These are phyloP conservation scores for Musa schizocarpa DNA, from an alignment of 176 grass and related monocot genomes.

Conservation along the genomic window DNA sequence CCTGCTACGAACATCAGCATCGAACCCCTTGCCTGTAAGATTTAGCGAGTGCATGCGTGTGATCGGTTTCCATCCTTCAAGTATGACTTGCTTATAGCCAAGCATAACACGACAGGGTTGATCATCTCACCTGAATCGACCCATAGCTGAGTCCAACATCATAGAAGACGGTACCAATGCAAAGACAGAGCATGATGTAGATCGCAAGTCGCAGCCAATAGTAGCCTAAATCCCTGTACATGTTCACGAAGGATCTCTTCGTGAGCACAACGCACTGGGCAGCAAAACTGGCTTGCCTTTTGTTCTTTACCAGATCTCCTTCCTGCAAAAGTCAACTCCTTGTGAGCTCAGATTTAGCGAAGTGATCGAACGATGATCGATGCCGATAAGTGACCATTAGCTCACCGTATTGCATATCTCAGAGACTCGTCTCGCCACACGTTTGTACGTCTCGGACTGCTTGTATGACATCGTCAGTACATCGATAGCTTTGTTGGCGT, in stretches of 20 bases:
- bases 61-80: not conserved
- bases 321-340: slow-evolving; percentile 25
- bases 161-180: slow-evolving; percentile 66
- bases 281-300: slow-evolving; percentile 51
- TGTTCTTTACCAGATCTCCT: slow-evolving; percentile 46
- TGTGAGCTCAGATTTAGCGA: not conserved
- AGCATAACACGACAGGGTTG: not conserved
- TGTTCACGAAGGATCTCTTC: slow-evolving; percentile 88
- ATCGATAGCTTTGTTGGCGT: not conserved
- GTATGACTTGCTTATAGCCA: too few relatives aligned
- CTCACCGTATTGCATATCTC: slow-evolving; percentile 47
- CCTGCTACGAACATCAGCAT: slow-evolving; percentile 77
- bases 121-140: slow-evolving; percentile 58
- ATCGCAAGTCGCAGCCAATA: slow-evolving; percentile 86
- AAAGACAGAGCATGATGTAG: slow-evolving; percentile 65
- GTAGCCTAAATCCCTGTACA: slow-evolving; percentile 87
- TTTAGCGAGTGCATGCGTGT: not conserved
- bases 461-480: slow-evolving; percentile 1
- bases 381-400: not conserved
- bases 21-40: slow-evolving; percentile 62
- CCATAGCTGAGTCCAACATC: slow-evolving; percentile 51
- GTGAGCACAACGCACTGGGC: slow-evolving; percentile 61
- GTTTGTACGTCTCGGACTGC: not conserved
- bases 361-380: not conserved
- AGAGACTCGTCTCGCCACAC: not conserved